Evolutionary conservation across 768 basidiomycete genomes (phyloP).

Genomic region (Termitomyces bulborhizus): DNA sequence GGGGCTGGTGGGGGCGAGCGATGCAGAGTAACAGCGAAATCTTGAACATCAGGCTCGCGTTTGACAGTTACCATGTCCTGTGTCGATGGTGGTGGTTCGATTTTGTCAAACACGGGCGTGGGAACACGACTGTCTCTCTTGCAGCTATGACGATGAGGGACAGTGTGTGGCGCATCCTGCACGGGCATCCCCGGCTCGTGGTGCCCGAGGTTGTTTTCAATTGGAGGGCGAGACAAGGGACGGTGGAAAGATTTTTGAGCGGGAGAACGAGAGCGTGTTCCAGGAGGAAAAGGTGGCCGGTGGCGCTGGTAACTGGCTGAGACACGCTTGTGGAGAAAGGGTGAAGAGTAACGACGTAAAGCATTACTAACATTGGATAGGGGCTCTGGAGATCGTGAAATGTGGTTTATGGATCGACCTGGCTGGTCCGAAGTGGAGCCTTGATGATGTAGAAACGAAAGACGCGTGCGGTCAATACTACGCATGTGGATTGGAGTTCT

Average conservation of each 20-base stretch:
- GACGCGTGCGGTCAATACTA: conserved; percentile 4
- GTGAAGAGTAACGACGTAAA: neutral
- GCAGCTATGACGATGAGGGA: neutral
- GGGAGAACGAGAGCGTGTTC: conserved; percentile 1
- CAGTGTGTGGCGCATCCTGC: neutral
- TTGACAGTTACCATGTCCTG: neutral
- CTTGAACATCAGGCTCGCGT: conserved; percentile 7
- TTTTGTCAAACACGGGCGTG: neutral
- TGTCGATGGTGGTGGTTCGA: neutral
- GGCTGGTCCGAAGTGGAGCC: neutral
- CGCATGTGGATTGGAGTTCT: conserved; percentile 10
- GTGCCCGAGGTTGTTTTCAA: neutral
- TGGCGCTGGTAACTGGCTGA: neutral
- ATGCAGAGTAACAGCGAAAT: neutral
- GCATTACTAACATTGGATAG: neutral
- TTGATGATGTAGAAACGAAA: neutral
- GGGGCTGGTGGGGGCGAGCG: neutral
- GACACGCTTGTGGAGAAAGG: neutral
- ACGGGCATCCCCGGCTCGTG: neutral
- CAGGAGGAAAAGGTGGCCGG: neutral
- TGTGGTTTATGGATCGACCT: no score
- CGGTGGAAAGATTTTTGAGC: neutral
- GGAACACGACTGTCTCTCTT: neutral
- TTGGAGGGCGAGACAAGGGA: conserved; percentile 2
- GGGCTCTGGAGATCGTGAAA: neutral